Percentiles rank a stretch among this genome's conserved stretches.
phyloP scores from a whole-genome alignment of 805 yeast species.

The Allodekkera sacchari region DNA sequence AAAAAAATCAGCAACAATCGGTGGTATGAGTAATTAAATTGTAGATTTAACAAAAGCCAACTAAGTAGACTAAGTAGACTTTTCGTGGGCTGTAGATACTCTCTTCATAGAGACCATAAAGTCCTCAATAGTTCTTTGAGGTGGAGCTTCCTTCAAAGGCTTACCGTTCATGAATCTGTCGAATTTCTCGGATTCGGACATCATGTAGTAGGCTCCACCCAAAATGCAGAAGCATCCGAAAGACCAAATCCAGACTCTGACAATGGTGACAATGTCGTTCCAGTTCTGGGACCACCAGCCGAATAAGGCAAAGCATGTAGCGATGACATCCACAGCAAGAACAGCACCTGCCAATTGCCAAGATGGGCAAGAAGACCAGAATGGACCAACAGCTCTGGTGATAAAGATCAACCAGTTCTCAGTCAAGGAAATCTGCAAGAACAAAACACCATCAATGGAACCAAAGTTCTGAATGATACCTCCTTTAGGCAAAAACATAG shows the following conservation, averaged over 20 bases:
- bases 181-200: slow-evolving; percentile 74
- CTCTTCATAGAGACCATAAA: slow-evolving; percentile 82
- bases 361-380: slow-evolving; percentile 95
- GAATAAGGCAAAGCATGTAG: slow-evolving; percentile 86
- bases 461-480: slow-evolving; percentile 97
- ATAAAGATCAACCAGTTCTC: slow-evolving; percentile 97
- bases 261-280: slow-evolving; percentile 93
- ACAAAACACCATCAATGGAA: slow-evolving; percentile 85
- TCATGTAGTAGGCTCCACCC: slow-evolving; percentile 94
- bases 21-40: too few relatives aligned
- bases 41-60: too few relatives aligned
- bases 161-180: slow-evolving; percentile 83
- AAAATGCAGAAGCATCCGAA: slow-evolving; percentile 94
- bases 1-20: too few relatives aligned
- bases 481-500: slow-evolving; percentile 84
- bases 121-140: slow-evolving; percentile 72
- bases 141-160: slow-evolving; percentile 46
- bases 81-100: slow-evolving; percentile 85
- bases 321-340: slow-evolving; percentile 78
- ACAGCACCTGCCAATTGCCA: slow-evolving; percentile 97
- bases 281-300: slow-evolving; percentile 98
- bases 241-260: slow-evolving; percentile 91
- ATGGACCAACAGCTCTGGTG: slow-evolving; percentile 96
- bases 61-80: slow-evolving; percentile 64
- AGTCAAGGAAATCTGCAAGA: slow-evolving; percentile 89